Percentiles rank a stretch among this genome's conserved stretches.
Conservation (phyloP, 495 filamentous ascomycete genomes). For the Penicillium argentinense region DNA sequence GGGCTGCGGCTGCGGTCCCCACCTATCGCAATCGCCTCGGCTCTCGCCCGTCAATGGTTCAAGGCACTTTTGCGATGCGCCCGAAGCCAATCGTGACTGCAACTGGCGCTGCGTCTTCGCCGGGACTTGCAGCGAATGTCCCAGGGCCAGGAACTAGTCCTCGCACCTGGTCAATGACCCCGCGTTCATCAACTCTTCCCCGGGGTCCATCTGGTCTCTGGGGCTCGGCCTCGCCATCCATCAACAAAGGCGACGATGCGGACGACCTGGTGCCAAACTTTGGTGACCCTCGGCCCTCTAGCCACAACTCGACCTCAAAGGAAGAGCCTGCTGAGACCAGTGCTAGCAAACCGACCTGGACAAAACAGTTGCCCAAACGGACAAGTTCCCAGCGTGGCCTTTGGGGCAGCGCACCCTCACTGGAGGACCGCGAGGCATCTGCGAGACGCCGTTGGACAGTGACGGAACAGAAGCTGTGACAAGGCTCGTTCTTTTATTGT, state of each 20-base stretch:
- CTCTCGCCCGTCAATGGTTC: constrained; percentile 27
- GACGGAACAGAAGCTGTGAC: constrained; percentile 39
- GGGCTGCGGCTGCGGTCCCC: constrained; percentile 21
- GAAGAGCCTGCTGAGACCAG: constrained; percentile 5
- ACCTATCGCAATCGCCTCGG: constrained; percentile 33
- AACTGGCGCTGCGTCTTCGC: no score
- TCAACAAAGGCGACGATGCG: constrained; percentile 17
- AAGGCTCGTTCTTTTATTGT: constrained; percentile 4
- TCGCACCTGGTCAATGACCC: constrained; percentile 26
- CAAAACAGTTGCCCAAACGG: constrained; percentile 32
- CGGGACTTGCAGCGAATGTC: no score
- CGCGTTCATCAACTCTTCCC: constrained; percentile 23
- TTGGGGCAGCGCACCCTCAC: constrained; percentile 40
- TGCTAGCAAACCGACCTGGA: constrained; percentile 18
- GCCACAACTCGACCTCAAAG: constrained; percentile 19
- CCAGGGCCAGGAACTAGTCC: constrained; percentile 17
- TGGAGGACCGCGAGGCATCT: constrained; percentile 30
- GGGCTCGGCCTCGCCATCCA: constrained; percentile 27
- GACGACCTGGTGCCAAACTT: constrained; percentile 42
- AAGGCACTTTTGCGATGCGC: constrained; percentile 24
- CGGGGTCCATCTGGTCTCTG: constrained; percentile 34
- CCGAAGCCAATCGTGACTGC: constrained; percentile 10
- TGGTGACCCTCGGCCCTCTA: constrained; percentile 21
- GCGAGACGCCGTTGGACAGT: constrained; percentile 47
- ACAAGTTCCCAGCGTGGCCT: constrained; percentile 42